Conservation (phyloP, 805 yeast species). For the Metschnikowia orientalis region DNA sequence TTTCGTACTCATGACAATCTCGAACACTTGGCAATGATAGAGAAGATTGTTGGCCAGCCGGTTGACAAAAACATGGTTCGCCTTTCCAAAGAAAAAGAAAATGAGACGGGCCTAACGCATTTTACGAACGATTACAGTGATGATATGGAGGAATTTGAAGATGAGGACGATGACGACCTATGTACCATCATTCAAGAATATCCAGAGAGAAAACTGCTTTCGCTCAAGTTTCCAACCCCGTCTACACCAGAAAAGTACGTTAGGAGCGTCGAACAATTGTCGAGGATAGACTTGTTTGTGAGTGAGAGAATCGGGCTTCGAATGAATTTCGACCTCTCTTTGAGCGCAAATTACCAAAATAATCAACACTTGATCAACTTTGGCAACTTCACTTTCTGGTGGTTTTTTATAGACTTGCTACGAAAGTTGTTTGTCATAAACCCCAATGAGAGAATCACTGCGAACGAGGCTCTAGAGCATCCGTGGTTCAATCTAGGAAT, state of each 20-base stretch:
- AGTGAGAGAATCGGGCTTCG: conserved; percentile 38
- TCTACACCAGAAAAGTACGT: conserved; percentile 38
- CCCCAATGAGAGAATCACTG: conserved; percentile 37
- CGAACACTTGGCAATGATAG: conserved; percentile 95
- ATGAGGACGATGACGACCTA: conserved; percentile 27
- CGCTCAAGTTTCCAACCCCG: conserved; percentile 36
- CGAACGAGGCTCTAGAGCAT: conserved; percentile 40
- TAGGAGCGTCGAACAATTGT: conserved; percentile 36
- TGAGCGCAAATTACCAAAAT: conserved; percentile 35
- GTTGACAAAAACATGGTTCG: conserved; percentile 44
- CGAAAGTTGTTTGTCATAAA: conserved; percentile 36
- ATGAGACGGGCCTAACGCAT: conserved; percentile 39
- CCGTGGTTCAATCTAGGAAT: conserved; percentile 48
- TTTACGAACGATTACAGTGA: conserved; percentile 25
- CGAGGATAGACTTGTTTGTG: conserved; percentile 42
- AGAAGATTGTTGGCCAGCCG: conserved; percentile 59
- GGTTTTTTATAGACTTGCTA: conserved; percentile 52
- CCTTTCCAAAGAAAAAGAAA: conserved; percentile 29
- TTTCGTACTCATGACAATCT: conserved; percentile 92
- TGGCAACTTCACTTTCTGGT: conserved; percentile 79
- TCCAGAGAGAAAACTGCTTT: conserved; percentile 23
- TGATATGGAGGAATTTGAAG: conserved; percentile 16
- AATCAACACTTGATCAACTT: conserved; percentile 42
- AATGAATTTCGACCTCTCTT: conserved; percentile 36
- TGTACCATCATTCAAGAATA: conserved; percentile 2